Percentiles rank a stretch among this genome's conserved stretches.
Evolutionary conservation across 331 rosid genomes (phyloP).

Genomic region (Spiraea crenata): DNA sequence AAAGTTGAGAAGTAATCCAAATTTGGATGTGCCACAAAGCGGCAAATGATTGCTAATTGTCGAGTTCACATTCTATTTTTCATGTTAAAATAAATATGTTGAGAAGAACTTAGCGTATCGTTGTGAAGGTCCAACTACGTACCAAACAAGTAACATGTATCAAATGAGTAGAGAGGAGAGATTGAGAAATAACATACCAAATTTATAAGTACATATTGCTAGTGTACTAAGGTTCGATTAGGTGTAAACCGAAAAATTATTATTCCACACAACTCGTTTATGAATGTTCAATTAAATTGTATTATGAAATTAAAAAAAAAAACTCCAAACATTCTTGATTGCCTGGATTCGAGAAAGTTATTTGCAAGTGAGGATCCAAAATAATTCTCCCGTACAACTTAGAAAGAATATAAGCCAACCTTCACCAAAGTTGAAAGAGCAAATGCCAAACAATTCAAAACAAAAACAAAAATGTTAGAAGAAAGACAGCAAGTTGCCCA

Average conservation of each 20-base stretch:
- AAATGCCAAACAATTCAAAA: background rate
- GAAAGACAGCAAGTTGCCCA: constrained; percentile 5
- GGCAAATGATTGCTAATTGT: constrained; percentile 23
- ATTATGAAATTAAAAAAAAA: too few relatives aligned
- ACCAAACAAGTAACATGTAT: constrained; percentile 7
- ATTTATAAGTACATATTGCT: too few relatives aligned
- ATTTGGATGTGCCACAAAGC: constrained; percentile 25
- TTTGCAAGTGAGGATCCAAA: too few relatives aligned
- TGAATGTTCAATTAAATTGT: too few relatives aligned
- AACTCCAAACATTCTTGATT: too few relatives aligned
- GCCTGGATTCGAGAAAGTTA: too few relatives aligned
- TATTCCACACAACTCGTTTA: too few relatives aligned
- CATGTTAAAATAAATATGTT: background rate
- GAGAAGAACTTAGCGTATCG: background rate
- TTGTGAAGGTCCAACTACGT: constrained; percentile 27
- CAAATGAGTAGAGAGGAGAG: background rate
- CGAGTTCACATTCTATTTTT: constrained; percentile 1
- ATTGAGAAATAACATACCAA: background rate
- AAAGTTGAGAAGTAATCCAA: constrained; percentile 36
- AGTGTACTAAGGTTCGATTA: too few relatives aligned
- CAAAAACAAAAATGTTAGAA: background rate
- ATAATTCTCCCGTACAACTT: too few relatives aligned
- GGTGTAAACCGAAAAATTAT: too few relatives aligned
- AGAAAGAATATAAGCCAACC: too few relatives aligned
- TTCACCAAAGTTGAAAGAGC: background rate